Percentiles rank a stretch among this genome's conserved stretches.
Conservation (phyloP, 2,329 filamentous ascomycete species). For the Penicillium sp. region DNA sequence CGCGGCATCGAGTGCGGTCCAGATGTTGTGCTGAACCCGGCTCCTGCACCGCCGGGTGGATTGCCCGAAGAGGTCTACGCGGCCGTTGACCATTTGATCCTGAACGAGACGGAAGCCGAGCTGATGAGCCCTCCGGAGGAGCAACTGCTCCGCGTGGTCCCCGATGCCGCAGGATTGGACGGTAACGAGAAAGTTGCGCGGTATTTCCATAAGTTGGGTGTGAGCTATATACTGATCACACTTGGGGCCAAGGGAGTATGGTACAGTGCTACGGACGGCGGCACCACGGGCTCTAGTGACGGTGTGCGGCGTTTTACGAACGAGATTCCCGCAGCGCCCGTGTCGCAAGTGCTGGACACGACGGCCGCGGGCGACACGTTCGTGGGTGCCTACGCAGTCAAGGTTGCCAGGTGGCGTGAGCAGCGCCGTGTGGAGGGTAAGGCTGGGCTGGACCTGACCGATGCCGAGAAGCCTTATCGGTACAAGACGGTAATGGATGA, state of each 20-base stretch:
- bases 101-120: conserved; percentile 88
- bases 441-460: conserved; percentile 49
- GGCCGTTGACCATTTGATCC: conserved; percentile 74
- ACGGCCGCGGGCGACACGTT: conserved; percentile 95
- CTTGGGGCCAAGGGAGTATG: conserved; percentile 78
- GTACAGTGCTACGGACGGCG: conserved; percentile 58
- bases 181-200: conserved; percentile 57
- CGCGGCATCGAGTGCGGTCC: conserved; percentile 46
- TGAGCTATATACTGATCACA: conserved; percentile 78
- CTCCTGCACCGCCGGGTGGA: conserved; percentile 74
- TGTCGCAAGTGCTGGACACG: conserved; percentile 78
- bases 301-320: conserved; percentile 33
- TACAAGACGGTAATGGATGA: conserved; percentile 50
- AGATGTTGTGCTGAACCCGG: conserved; percentile 80
- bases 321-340: conserved; percentile 65
- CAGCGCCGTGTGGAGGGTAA: conserved; percentile 50
- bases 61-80: conserved; percentile 68
- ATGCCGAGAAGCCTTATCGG: conserved; percentile 37
- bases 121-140: conserved; percentile 63
- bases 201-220: conserved; percentile 69
- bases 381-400: conserved; percentile 81
- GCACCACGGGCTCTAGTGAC: conserved; percentile 45
- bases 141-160: conserved; percentile 30
- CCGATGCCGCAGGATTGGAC: conserved; percentile 45
- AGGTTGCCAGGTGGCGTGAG: conserved; percentile 59